Evolutionary conservation across 495 filamentous ascomycete species (phyloP).

Genomic region (Neurospora sp.): DNA sequence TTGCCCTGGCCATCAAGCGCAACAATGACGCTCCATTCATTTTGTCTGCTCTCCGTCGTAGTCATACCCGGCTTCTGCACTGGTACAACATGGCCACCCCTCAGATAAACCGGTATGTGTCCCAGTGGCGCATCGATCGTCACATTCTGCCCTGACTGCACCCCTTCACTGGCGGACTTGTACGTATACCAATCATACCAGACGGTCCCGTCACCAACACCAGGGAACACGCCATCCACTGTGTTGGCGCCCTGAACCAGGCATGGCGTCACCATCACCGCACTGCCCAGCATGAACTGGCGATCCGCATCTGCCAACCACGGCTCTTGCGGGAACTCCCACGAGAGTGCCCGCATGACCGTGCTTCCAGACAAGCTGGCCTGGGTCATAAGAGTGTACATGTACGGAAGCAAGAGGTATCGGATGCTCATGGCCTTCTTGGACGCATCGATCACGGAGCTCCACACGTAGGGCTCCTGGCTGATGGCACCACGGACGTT

Average conservation of each 20-base stretch:
- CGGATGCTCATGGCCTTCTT: slow-evolving; percentile 63
- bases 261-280: slow-evolving; percentile 63
- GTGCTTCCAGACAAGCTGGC: slow-evolving; percentile 61
- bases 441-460: slow-evolving; percentile 53
- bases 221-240: slow-evolving; percentile 72
- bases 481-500: slow-evolving; percentile 50
- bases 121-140: slow-evolving; percentile 67
- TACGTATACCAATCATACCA: slow-evolving; percentile 81
- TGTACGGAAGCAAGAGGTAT: slow-evolving; percentile 64
- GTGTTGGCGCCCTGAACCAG: slow-evolving; percentile 52
- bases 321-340: slow-evolving; percentile 77
- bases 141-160: slow-evolving; percentile 50
- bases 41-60: slow-evolving; percentile 51
- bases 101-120: slow-evolving; percentile 68
- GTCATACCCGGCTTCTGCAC: slow-evolving; percentile 63
- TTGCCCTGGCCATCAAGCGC: slow-evolving; percentile 46
- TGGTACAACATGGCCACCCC: slow-evolving; percentile 60
- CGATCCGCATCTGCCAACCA: slow-evolving; percentile 54
- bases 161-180: slow-evolving; percentile 38
- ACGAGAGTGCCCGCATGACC: slow-evolving; percentile 70
- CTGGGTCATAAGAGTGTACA: slow-evolving; percentile 69
- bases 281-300: slow-evolving; percentile 69
- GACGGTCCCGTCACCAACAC: slow-evolving; percentile 39
- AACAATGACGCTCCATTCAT: slow-evolving; percentile 59
- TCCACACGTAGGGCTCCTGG: slow-evolving; percentile 74